Evolutionary conservation across 164 flowering plant species (phyloP), one percentile per base, ranked within the genome.

Genomic region (Berberis thunbergii): DNA sequence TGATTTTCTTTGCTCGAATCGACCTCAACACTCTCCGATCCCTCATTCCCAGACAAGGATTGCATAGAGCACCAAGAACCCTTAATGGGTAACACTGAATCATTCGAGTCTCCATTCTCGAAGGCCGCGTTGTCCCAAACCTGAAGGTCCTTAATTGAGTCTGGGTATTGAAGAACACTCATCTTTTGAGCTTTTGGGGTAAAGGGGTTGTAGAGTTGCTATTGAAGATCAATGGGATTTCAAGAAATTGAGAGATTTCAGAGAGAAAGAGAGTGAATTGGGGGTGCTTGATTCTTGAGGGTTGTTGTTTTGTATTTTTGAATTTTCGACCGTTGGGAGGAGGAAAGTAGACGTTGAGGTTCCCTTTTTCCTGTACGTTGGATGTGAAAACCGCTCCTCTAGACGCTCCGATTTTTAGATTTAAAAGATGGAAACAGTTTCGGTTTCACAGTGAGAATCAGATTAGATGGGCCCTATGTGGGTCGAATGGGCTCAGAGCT

Each of bases 41-140:
- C 61, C 60, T 67, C 71, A 26, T 26, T 26, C 26, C 71, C 49
- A 76, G 78, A 78, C 26, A 26, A 26, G 8, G 8, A 26, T 52
- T 52, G 55, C n/a, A 52, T 3, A 7, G 55, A 26, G 3, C 13
- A 52, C 13, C 55, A 5, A 54, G 85, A 78, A 68, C 63, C 62
- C 40, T 59, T 64, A 2, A 64, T 43, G 11, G 73, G 26, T 26
- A 26, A 26, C 26, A 26, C 26, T 26, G 26, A 26, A 26, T 68
- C 80, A 38, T 70, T 81, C 1, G 74, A 76, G 5, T 42, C 39
- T 56, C 38, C 52, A 6, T 45, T 69, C 62, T 86, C 89, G 50
- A 83, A 84, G 26, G 88, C 85, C 13, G 83, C 91, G 49, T 88
- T 88, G 81, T 86, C 76, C 90, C 88, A 84, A 6, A 88, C 60